Evolutionary conservation across 116 monocot genomes (phyloP), one percentile per base, ranked within the genome.

Genomic region (Phalaenopsis hybrid): DNA sequence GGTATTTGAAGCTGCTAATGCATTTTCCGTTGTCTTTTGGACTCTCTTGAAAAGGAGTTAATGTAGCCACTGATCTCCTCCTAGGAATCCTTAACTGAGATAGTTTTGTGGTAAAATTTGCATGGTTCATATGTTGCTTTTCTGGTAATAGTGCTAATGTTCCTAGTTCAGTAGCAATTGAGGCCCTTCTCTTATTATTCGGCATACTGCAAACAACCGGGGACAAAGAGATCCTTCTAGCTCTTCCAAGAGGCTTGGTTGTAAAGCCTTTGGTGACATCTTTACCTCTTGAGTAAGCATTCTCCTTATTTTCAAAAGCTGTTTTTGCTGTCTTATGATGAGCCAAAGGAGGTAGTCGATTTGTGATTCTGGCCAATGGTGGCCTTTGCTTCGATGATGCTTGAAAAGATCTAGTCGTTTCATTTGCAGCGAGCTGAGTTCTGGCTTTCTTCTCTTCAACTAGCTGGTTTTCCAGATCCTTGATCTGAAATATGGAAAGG

Each of bases 381-480:
- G 82, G 91, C 41, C 94, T 81, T 79, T 81, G 76, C 80, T 84
- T 87, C 33, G 82, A 12, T 77, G 94, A 92, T 65, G 97, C 94
- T 33, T 81, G 92, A 8, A 73, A 31, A 65, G 77, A 88, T 78
- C 81, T 85, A 1, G 69, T 18, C 23, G 85, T 13, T 45, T 86
- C 89, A 49, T 73, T 90, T 16, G 77, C 31, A 74, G 21, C 21
- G 28, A 34, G 58, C 69, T 70, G 81, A 61, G 8, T 67, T 77
- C 68, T 86, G 69, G 81, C 63, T 76, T 84, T 87, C 81, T 82
- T 96, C 81, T 82, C 84, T 37, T 89, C 86, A 20, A 84, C 84
- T 43, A 92, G 75, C 85, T 92, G 94, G 83, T 78, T 89, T 69
- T 97, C 97, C 17, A 97, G 85, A 8, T 97, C 92, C 74, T 78